Conservation (phyloP, 345 rosid genomes). For the Turritis glabra region DNA sequence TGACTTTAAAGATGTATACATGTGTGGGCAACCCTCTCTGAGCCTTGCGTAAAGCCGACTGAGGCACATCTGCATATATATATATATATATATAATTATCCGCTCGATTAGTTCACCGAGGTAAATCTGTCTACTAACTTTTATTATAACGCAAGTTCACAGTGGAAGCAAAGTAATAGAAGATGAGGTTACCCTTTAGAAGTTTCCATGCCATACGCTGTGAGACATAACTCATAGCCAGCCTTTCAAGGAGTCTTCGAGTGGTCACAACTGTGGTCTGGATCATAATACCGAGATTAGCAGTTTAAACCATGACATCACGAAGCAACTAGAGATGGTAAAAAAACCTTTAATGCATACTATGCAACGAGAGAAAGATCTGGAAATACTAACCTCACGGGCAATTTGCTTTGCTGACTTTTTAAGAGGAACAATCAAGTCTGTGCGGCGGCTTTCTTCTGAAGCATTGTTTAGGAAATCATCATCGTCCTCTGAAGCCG, state of each 20-base stretch:
- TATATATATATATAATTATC: background rate
- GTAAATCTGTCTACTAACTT: background rate
- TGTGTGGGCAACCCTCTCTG: slow-evolving; percentile 71
- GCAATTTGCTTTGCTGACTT: slow-evolving; percentile 84
- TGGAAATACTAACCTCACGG: slow-evolving; percentile 64
- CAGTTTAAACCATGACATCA: slow-evolving; percentile 1
- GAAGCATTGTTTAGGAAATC: slow-evolving; percentile 57
- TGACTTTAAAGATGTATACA: slow-evolving; percentile 66
- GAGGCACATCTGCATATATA: slow-evolving; percentile 66
- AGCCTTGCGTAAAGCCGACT: slow-evolving; percentile 80
- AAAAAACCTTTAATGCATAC: background rate
- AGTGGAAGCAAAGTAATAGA: slow-evolving; percentile 1
- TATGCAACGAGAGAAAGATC: background rate
- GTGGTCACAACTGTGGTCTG: slow-evolving; percentile 91
- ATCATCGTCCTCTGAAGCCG: slow-evolving; percentile 59
- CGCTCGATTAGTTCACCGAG: background rate
- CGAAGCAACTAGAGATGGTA: background rate
- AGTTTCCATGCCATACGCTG: slow-evolving; percentile 97
- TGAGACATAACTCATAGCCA: slow-evolving; percentile 76
- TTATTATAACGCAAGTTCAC: background rate
- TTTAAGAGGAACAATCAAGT: slow-evolving; percentile 80
- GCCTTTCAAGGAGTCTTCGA: slow-evolving; percentile 83
- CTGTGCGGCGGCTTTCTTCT: slow-evolving; percentile 48
- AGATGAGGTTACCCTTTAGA: slow-evolving; percentile 69
- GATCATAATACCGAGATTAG: slow-evolving; percentile 22